These are phyloP conservation scores for Salvia splendens DNA, from an alignment of 257 asterid genomes.

Conservation along the genomic window DNA sequence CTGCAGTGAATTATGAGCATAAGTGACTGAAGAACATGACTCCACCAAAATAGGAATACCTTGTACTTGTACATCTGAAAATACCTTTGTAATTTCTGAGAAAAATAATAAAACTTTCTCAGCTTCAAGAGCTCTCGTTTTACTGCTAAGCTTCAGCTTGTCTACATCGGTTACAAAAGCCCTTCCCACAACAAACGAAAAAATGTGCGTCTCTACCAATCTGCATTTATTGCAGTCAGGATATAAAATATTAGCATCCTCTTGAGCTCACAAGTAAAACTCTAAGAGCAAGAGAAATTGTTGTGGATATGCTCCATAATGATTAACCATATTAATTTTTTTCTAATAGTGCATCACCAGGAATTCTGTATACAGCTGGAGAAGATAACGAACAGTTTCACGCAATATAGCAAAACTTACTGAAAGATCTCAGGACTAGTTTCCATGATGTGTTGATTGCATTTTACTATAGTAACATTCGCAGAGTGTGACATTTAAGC, in stretches of 20 bases:
- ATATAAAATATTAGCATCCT: constrained; percentile 29
- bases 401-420: constrained; percentile 6
- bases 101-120: constrained; percentile 77
- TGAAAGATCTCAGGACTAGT: constrained; percentile 19
- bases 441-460: constrained; percentile 13
- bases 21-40: constrained; percentile 35
- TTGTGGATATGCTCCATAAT: neutral
- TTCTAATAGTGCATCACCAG: constrained; percentile 23
- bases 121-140: constrained; percentile 83
- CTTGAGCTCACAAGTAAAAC: constrained; percentile 30
- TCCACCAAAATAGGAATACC: constrained; percentile 16
- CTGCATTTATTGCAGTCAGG: constrained; percentile 53
- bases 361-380: constrained; percentile 13
- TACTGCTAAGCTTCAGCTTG: constrained; percentile 92
- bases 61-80: constrained; percentile 27
- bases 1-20: constrained; percentile 51
- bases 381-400: constrained; percentile 15
- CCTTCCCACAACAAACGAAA: constrained; percentile 97
- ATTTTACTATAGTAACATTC: constrained; percentile 4
- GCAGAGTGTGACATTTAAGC: constrained; percentile 11
- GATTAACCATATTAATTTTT: constrained; percentile 12
- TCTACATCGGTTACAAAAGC: constrained; percentile 98
- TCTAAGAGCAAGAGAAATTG: constrained; percentile 23
- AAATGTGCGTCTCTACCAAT: constrained; percentile 97
- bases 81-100: constrained; percentile 82